phyloP scores from a whole-genome alignment of 148 eudicot genomes.

The Silene latifolia region DNA sequence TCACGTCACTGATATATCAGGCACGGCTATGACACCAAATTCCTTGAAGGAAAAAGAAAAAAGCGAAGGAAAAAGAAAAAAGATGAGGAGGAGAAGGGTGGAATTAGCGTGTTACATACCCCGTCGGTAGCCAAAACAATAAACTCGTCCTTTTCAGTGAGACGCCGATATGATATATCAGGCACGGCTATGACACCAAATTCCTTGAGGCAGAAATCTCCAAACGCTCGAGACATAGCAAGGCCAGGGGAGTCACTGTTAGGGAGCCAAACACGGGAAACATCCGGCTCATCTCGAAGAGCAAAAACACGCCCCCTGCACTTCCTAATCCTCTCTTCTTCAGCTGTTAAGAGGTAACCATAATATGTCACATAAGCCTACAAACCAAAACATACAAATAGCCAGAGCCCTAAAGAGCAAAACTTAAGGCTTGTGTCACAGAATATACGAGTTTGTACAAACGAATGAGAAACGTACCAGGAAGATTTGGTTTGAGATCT shows the following conservation, averaged over 20 bases:
- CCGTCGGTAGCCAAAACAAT: constrained; percentile 87
- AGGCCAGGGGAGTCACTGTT: constrained; percentile 81
- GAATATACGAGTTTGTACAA: neutral
- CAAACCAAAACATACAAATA: neutral
- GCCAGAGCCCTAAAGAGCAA: too few species aligned
- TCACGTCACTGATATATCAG: too few species aligned
- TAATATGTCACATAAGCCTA: neutral
- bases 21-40: too few species aligned
- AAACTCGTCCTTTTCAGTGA: constrained; percentile 78
- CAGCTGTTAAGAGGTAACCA: constrained; percentile 40
- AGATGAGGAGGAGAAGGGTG: neutral
- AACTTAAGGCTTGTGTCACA: too few species aligned
- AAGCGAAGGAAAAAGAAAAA: neutral
- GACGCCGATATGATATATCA: constrained; percentile 55
- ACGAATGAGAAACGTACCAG: constrained; percentile 46
- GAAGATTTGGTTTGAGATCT: constrained; percentile 97
- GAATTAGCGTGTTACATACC: constrained; percentile 46
- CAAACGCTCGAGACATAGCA: constrained; percentile 96
- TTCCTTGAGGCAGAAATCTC: constrained; percentile 92
- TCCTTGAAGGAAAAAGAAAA: neutral
- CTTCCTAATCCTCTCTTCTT: constrained; percentile 81
- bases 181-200: constrained; percentile 86
- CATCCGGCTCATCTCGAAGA: constrained; percentile 86
- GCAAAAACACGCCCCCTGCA: constrained; percentile 85
- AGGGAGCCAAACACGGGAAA: constrained; percentile 89